Evolutionary conservation across 257 asterid genomes (phyloP), one percentile per base, ranked within the genome.

Genomic region (Rehmannia glutinosa): DNA sequence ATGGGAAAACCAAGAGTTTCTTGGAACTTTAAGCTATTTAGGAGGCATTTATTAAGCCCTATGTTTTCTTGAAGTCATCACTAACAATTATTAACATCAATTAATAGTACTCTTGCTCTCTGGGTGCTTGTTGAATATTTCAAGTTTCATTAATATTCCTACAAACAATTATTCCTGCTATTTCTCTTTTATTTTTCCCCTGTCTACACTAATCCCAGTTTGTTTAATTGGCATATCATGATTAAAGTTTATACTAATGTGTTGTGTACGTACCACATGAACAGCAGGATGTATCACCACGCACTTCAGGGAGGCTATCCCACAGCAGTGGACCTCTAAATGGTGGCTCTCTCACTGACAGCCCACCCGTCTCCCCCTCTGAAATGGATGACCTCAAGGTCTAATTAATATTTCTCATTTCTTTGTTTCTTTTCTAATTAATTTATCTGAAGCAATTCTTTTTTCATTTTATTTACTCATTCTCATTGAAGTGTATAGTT

Each of bases 211-310:
- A n/a, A n/a, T 21, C 17, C 15, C 1, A 9, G 24, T 30, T 10
- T 51, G 23, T 63, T 27, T 8, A 51, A 23, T 41, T 65, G 17
- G 1, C 20, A 16, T 55, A 17, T 41, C 9, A 65, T 49, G 19
- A n/a, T 8, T 32, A 32, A 32, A 46, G 12, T 43, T 20, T 30
- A 8, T 52, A 20, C 15, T 72, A 57, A 70, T 43, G 45, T 46
- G 20, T 12, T 35, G 42, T 61, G 67, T 39, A 74, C 68, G 60
- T 53, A 67, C 77, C 0, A 70, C 70, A 62, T 80, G 39, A 77
- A 62, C 91, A 87, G 96, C 99, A 94, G 86, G 99, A 94, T 33
- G 97, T 86, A 67, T 94, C 99, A 68, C 99, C 99, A 0, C 91
- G 97, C 62, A 91, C 97, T 70, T 94, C 97, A 20, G 99, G 99